Conservation (phyloP, 2,329 filamentous ascomycete genomes). For the Alternaria angustiovoidea region DNA sequence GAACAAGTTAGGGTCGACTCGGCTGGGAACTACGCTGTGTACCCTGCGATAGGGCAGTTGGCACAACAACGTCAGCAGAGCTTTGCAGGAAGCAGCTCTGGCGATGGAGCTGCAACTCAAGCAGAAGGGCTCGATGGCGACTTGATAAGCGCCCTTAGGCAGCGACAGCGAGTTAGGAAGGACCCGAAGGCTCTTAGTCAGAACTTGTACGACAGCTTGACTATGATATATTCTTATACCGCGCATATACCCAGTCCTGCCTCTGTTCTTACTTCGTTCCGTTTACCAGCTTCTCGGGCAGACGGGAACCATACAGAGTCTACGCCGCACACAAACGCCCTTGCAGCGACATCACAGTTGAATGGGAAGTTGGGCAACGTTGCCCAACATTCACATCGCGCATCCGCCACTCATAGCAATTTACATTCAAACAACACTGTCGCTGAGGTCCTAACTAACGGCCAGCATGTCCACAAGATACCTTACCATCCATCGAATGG, state of each 20-base stretch:
- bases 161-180: slow-evolving; percentile 51
- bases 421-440: slow-evolving; percentile 14
- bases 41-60: slow-evolving; percentile 9
- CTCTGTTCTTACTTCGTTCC: slow-evolving; percentile 35
- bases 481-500: slow-evolving; percentile 28
- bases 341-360: slow-evolving; percentile 12
- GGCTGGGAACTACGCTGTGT: slow-evolving; percentile 11
- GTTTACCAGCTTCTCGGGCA: not conserved
- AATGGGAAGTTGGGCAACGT: slow-evolving; percentile 10
- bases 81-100: not conserved
- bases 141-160: slow-evolving; percentile 28
- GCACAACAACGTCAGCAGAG: not conserved
- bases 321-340: slow-evolving; percentile 21
- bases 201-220: slow-evolving; percentile 57
- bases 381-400: slow-evolving; percentile 22
- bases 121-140: not conserved
- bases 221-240: slow-evolving; percentile 47
- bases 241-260: slow-evolving; percentile 40
- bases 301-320: not conserved
- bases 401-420: slow-evolving; percentile 8
- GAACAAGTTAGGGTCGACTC: not conserved
- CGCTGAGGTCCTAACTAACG: slow-evolving; percentile 31
- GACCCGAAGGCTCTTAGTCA: slow-evolving; percentile 71
- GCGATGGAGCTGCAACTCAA: not conserved
- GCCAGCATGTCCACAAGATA: slow-evolving; percentile 40